A percentile compares a stretch with the other conserved stretches of the same genome.
phyloP scores from a whole-genome alignment of 1,284 basidiomycete genomes.

The Pseudozyma hubeiensis region DNA sequence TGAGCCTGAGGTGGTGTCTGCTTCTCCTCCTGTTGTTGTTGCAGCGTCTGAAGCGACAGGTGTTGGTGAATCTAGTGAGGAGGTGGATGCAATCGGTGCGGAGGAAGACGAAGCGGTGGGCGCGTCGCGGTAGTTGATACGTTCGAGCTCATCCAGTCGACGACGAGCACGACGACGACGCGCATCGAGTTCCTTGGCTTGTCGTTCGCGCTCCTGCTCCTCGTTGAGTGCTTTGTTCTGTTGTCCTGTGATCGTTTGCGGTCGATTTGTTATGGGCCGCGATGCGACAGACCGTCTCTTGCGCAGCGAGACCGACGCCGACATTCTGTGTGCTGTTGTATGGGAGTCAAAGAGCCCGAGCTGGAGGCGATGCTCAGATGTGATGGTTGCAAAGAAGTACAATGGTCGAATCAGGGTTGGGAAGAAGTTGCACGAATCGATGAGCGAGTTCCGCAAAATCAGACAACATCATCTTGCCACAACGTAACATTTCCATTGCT shows the following conservation, averaged over 20 bases:
- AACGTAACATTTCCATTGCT: neutral
- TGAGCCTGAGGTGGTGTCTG: neutral
- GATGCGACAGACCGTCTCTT: slow-evolving; percentile 40
- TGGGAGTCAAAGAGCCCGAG: no score
- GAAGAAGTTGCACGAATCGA: neutral
- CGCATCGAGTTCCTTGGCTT: slow-evolving; percentile 37
- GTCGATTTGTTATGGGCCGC: slow-evolving; percentile 38
- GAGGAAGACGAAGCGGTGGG: slow-evolving; percentile 13
- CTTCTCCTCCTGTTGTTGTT: neutral
- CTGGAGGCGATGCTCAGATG: no score
- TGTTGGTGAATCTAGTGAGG: slow-evolving; percentile 3
- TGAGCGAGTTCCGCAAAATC: neutral
- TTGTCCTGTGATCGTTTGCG: slow-evolving; percentile 47
- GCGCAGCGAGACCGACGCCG: slow-evolving; percentile 34
- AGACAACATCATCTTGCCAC: neutral
- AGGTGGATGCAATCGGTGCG: neutral
- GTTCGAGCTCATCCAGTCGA: slow-evolving; percentile 41
- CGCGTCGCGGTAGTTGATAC: slow-evolving; percentile 45
- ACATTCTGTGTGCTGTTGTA: slow-evolving; percentile 11
- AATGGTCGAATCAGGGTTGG: no score
- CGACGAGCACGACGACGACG: slow-evolving; percentile 37
- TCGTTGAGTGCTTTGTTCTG: slow-evolving; percentile 40
- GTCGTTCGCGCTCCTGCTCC: slow-evolving; percentile 41
- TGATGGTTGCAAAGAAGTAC: neutral
- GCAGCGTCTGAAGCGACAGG: neutral